These are phyloP conservation scores for Lasiodiplodia sp. DNA, from an alignment of 2,329 filamentous ascomycete genomes.

Conservation along the genomic window DNA sequence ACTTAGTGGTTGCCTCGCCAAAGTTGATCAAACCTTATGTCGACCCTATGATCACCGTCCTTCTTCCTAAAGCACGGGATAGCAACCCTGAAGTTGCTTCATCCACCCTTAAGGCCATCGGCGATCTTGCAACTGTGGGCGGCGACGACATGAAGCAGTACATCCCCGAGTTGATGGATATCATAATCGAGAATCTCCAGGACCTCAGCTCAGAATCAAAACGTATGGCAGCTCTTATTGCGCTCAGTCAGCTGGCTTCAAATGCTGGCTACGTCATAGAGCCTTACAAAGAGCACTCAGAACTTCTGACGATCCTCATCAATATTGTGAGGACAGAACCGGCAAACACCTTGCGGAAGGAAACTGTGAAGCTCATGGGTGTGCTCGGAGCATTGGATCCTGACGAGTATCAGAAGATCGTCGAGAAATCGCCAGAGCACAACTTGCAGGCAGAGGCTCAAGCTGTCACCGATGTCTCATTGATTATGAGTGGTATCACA, in stretches of 20 bases:
- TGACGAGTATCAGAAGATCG: slow-evolving; percentile 94
- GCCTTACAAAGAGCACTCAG: slow-evolving; percentile 93
- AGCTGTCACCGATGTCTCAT: slow-evolving; percentile 85
- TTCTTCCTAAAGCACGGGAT: slow-evolving; percentile 92
- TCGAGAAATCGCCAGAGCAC: slow-evolving; percentile 84
- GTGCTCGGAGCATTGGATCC: slow-evolving; percentile 94
- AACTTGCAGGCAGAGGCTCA: slow-evolving; percentile 73
- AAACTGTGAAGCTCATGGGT: slow-evolving; percentile 96
- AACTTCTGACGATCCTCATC: slow-evolving; percentile 89
- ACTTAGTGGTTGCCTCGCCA: slow-evolving; percentile 92
- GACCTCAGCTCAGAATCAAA: slow-evolving; percentile 91
- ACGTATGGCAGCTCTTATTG: slow-evolving; percentile 87
- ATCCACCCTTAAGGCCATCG: slow-evolving; percentile 93
- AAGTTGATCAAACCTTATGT: slow-evolving; percentile 95
- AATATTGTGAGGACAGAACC: slow-evolving; percentile 94
- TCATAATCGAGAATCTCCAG: slow-evolving; percentile 92
- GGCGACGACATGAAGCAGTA: slow-evolving; percentile 94
- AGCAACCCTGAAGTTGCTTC: slow-evolving; percentile 86
- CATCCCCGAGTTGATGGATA: slow-evolving; percentile 90
- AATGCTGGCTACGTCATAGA: slow-evolving; percentile 98
- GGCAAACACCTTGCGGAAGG: slow-evolving; percentile 82
- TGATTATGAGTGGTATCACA: slow-evolving; percentile 97
- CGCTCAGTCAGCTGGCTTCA: slow-evolving; percentile 89
- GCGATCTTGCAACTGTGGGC: slow-evolving; percentile 91
- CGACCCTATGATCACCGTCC: slow-evolving; percentile 91